phyloP scores from a whole-genome alignment of 805 yeast genomes.

The Starmerella bombi region DNA sequence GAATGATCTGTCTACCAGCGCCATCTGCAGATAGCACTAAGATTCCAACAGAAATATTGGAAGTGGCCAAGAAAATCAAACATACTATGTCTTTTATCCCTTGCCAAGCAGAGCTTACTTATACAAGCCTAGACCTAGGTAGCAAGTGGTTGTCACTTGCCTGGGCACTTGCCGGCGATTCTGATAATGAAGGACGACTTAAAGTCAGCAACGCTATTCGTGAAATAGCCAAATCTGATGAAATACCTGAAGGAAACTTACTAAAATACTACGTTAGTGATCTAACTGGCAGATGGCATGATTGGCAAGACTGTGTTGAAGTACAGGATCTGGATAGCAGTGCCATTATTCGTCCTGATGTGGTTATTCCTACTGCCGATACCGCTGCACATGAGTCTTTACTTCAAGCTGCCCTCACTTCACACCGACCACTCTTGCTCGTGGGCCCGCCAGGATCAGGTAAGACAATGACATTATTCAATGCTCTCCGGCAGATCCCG shows the following conservation, averaged over 20 bases:
- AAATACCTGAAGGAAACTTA: constrained; percentile 16
- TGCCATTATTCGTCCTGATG: constrained; percentile 45
- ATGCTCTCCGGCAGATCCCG: constrained; percentile 48
- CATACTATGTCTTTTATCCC: constrained; percentile 44
- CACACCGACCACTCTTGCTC: constrained; percentile 48
- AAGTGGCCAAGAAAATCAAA: constrained; percentile 22
- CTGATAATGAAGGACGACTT: constrained; percentile 7
- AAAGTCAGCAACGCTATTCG: constrained; percentile 7
- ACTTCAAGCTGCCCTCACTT: constrained; percentile 42
- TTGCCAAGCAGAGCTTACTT: constrained; percentile 30
- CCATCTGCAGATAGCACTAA: no score
- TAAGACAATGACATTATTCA: constrained; percentile 78
- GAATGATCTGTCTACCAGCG: constrained; percentile 49
- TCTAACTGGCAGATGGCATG: constrained; percentile 37
- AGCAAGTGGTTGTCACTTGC: constrained; percentile 29
- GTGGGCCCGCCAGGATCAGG: constrained; percentile 99
- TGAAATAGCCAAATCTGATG: neutral
- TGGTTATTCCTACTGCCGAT: constrained; percentile 67
- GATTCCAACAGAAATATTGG: constrained; percentile 18
- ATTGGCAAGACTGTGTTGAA: constrained; percentile 25
- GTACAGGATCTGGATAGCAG: constrained; percentile 39
- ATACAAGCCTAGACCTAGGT: constrained; percentile 30
- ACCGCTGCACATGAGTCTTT: constrained; percentile 54
- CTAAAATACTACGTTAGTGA: constrained; percentile 35
- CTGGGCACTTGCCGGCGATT: constrained; percentile 61